A percentile compares a stretch with the other conserved stretches of the same genome.
phyloP scores from a whole-genome alignment of 257 asterid genomes.

The Fraxinus pennsylvanica region DNA sequence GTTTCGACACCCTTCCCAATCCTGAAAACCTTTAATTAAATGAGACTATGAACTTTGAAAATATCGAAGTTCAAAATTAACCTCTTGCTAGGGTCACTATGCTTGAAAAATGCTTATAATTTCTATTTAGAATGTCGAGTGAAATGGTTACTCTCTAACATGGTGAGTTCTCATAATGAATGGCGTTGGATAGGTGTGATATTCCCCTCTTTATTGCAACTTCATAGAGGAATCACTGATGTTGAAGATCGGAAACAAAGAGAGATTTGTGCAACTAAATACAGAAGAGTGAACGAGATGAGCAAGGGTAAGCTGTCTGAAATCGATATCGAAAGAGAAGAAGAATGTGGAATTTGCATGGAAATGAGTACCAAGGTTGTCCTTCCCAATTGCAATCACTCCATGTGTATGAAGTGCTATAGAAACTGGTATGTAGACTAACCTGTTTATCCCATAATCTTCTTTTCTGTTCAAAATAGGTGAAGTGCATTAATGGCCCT shows the following conservation, averaged over 20 bases:
- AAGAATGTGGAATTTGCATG: slow-evolving; percentile 96
- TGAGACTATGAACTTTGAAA: not conserved
- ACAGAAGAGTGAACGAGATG: slow-evolving; percentile 49
- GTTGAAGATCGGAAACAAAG: slow-evolving; percentile 84
- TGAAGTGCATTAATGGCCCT: not conserved
- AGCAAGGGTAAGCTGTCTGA: slow-evolving; percentile 77
- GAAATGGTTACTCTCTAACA: not conserved
- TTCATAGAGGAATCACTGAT: slow-evolving; percentile 71
- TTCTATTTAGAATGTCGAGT: not conserved
- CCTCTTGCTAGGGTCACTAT: not conserved
- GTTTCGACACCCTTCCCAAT: not conserved
- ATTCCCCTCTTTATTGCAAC: slow-evolving; percentile 89
- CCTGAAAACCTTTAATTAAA: not conserved
- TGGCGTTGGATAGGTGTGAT: slow-evolving; percentile 56
- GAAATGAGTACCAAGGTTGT: slow-evolving; percentile 82
- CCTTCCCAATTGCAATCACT: slow-evolving; percentile 78
- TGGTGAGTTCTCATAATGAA: not conserved
- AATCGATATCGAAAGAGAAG: slow-evolving; percentile 85
- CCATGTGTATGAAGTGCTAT: slow-evolving; percentile 79
- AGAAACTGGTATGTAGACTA: slow-evolving; percentile 60
- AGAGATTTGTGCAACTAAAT: slow-evolving; percentile 62
- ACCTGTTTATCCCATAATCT: not conserved
- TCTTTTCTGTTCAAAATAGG: not conserved
- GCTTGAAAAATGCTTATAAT: not conserved
- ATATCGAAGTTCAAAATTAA: not conserved